phyloP scores from a whole-genome alignment of 2,329 filamentous ascomycete species.

The Triangularia verruculosa region DNA sequence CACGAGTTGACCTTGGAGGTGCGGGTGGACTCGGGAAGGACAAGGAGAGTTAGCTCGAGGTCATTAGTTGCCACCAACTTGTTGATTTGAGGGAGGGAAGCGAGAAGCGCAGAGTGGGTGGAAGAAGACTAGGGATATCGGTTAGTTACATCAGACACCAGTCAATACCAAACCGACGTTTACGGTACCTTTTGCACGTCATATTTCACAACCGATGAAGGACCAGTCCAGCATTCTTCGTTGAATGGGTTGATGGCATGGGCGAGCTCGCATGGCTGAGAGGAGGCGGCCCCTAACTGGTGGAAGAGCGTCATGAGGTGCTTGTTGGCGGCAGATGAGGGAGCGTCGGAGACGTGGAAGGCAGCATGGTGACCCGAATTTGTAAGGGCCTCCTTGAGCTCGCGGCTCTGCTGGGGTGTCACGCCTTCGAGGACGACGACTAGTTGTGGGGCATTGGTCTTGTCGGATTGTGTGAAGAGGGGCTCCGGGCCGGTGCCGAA shows the following conservation, averaged over 20 bases:
- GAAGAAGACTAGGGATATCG: conserved; percentile 37
- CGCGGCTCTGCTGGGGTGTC: conserved; percentile 42
- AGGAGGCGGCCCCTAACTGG: conserved; percentile 36
- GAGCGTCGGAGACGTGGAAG: conserved; percentile 49
- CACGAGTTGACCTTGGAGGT: conserved; percentile 38
- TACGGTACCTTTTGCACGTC: conserved; percentile 45
- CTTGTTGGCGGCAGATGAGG: conserved; percentile 42
- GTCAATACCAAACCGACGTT: no score
- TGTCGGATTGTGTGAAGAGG: conserved; percentile 46
- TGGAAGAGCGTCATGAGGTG: conserved; percentile 40
- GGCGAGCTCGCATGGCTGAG: conserved; percentile 38
- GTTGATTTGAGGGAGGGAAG: conserved; percentile 44
- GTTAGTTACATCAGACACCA: no score
- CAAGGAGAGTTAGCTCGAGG: conserved; percentile 55
- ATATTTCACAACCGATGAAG: conserved; percentile 43
- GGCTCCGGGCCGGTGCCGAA: conserved; percentile 53
- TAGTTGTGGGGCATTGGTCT: conserved; percentile 49
- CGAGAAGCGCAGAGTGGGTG: conserved; percentile 44
- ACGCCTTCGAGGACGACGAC: conserved; percentile 59
- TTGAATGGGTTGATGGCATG: conserved; percentile 43
- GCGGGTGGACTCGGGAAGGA: conserved; percentile 49
- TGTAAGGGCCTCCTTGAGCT: conserved; percentile 42
- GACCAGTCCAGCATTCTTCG: conserved; percentile 44
- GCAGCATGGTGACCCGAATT: conserved; percentile 39
- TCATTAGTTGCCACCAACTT: conserved; percentile 47